Evolutionary conservation across 1,139 yeast species (phyloP), one percentile per base, ranked within the genome.

Genomic region (Hansenula anomala): DNA sequence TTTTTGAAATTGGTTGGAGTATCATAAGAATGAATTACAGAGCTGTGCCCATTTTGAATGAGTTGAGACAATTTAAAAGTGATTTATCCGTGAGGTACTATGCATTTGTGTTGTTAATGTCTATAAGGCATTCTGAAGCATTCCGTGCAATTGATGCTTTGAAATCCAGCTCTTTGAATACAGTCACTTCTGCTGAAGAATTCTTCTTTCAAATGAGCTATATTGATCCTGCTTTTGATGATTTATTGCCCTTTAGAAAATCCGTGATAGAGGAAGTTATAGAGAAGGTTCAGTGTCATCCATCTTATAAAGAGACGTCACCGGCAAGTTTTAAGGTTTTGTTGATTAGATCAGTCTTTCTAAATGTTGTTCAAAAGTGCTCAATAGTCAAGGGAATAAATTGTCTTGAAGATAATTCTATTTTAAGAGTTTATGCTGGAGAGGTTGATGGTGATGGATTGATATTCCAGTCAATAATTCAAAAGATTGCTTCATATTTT

Each of bases 171-270:
- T n/a, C n/a, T n/a, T n/a, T n/a, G n/a, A n/a, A n/a, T n/a, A n/a
- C n/a, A n/a, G 22, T 20, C 9, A 9, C 9, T 20, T 20, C 22
- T 20, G 30, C 27, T n/a, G 34, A 49, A 36, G 30, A 39, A 33
- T 6, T 45, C 3, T 43, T 35, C 11, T 31, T 41, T 12, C 20
- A 36, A 1, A 6, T 48, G 20, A 35, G 42, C 17, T 30, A 34
- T 7, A 28, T 47, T 4, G 57, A 52, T 30, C 39, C 45, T 4
- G 44, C 48, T 11, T 50, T 40, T 36, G 55, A 50, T 32, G 26
- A 34, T 8, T 26, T 52, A 10, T 18, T 46, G 7, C 46, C 46
- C 3, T 40, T 32, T 18, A 43, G 56, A 30, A 34, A 35, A 3
- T 20, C 22, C 6, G 36, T 39, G 3, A 15, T 45, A 3, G 34